These are phyloP conservation scores for Fusarium mangiferae DNA, from an alignment of 2,329 filamentous ascomycete species.

Conservation along the genomic window DNA sequence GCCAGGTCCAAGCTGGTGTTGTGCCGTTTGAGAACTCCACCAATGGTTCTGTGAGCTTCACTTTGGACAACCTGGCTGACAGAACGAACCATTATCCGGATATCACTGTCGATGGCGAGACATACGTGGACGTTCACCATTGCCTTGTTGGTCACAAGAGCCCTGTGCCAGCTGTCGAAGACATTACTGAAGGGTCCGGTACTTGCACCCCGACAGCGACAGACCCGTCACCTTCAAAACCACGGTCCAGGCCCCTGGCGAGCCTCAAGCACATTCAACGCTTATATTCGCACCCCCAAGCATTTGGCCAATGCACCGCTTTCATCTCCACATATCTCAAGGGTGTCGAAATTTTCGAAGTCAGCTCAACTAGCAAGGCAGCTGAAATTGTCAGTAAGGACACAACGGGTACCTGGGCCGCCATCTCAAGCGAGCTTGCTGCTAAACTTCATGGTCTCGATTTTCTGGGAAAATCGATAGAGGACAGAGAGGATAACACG, in stretches of 20 bases:
- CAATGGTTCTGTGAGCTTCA: conserved; percentile 91
- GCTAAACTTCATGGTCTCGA: conserved; percentile 74
- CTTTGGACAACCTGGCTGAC: conserved; percentile 89
- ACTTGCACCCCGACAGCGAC: conserved; percentile 61
- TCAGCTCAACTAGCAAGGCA: conserved; percentile 85
- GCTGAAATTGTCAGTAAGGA: conserved; percentile 78
- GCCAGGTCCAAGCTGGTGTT: conserved; percentile 75
- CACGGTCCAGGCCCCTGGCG: conserved; percentile 58
- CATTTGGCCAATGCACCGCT: conserved; percentile 86
- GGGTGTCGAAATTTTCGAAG: conserved; percentile 82
- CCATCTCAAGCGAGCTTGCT: conserved; percentile 81
- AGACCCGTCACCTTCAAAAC: conserved; percentile 57
- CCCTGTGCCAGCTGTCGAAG: conserved; percentile 42
- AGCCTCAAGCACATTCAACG: conserved; percentile 73
- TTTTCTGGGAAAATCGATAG: conserved; percentile 74
- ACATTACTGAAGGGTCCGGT: conserved; percentile 52
- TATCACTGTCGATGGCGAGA: conserved; percentile 82
- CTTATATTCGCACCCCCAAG: conserved; percentile 94
- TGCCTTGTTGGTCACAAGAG: conserved; percentile 74
- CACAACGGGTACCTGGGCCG: conserved; percentile 70
- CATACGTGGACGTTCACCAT: conserved; percentile 89
- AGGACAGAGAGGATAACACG: conserved; percentile 80
- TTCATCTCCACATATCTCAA: conserved; percentile 79
- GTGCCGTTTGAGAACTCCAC: conserved; percentile 97
- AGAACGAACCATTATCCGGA: conserved; percentile 70